Percentiles rank a stretch among this genome's conserved stretches.
Evolutionary conservation across 2,329 filamentous ascomycete genomes (phyloP).

Genomic region (Pestalotiopsis fici): DNA sequence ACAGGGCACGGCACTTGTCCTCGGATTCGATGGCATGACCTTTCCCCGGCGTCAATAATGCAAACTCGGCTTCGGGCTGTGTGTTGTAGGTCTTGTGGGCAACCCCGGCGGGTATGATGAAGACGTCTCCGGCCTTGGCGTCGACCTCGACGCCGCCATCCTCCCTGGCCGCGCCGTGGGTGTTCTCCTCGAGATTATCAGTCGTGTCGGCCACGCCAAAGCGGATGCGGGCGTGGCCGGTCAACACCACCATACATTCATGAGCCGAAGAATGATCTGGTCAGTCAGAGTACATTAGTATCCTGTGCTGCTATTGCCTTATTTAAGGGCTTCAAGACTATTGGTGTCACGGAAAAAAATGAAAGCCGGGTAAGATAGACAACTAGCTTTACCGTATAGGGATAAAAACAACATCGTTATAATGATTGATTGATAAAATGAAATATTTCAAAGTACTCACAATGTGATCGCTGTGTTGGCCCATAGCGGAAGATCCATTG

Average conservation of each 20-base stretch:
- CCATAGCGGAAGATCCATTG: constrained; percentile 60
- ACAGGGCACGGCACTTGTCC: constrained; percentile 34
- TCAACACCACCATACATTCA: constrained; percentile 57
- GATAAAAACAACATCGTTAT: background rate
- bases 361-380: too few relatives aligned
- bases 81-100: constrained; percentile 53
- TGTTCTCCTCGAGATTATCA: constrained; percentile 38
- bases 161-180: constrained; percentile 40
- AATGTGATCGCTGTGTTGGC: constrained; percentile 54
- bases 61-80: constrained; percentile 33
- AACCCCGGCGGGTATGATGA: constrained; percentile 56
- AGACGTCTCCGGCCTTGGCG: constrained; percentile 55
- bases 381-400: too few relatives aligned
- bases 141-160: constrained; percentile 48
- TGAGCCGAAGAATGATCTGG: constrained; percentile 52
- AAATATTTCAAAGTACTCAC: background rate
- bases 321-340: background rate
- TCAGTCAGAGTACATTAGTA: background rate
- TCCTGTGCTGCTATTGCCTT: background rate
- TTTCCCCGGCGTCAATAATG: constrained; percentile 44
- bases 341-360: too few relatives aligned
- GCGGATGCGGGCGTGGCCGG: constrained; percentile 50
- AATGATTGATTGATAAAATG: background rate
- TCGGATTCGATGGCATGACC: constrained; percentile 32
- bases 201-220: constrained; percentile 54